Conservation (phyloP, 768 basidiomycete species). For the Hygrocybe coccinea region DNA sequence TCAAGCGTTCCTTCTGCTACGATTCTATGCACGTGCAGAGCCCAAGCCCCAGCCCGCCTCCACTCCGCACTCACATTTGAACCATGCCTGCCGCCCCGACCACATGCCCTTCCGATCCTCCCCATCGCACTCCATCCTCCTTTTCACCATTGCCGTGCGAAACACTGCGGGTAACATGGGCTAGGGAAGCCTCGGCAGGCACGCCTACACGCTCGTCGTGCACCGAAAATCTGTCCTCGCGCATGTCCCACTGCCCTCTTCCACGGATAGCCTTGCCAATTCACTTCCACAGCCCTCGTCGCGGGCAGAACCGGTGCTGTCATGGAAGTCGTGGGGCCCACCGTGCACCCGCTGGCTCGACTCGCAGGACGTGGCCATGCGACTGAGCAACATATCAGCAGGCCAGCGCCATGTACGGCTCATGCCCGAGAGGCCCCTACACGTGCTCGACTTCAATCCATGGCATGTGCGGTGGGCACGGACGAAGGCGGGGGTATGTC, state of each 20-base stretch:
- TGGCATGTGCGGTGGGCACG: conserved; percentile 14
- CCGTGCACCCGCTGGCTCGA: conserved; percentile 32
- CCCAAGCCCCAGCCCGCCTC: conserved; percentile 3
- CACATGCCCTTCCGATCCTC: conserved; percentile 23
- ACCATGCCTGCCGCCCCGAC: conserved; percentile 5
- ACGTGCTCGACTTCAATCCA: conserved; percentile 27
- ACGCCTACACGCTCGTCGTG: conserved; percentile 32
- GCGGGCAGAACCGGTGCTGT: background rate
- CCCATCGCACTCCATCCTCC: conserved; percentile 28
- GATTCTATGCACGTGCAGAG: conserved; percentile 33
- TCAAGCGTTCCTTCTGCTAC: conserved; percentile 20
- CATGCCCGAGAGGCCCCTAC: conserved; percentile 3
- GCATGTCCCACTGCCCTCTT: conserved; percentile 10
- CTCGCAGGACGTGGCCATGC: conserved; percentile 24
- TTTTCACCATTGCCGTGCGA: conserved; percentile 29
- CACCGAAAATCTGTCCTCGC: conserved; percentile 30
- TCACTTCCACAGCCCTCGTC: background rate
- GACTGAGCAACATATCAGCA: conserved; percentile 38
- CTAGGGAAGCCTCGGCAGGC: background rate
- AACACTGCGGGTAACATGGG: background rate
- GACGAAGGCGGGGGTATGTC: too few species aligned
- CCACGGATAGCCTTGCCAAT: too few species aligned
- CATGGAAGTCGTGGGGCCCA: conserved; percentile 33
- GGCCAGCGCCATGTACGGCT: conserved; percentile 32
- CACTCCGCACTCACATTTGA: background rate